Evolutionary conservation across 352 stramenopile genomes (phyloP).

Genomic region (Globisporangium nunn): DNA sequence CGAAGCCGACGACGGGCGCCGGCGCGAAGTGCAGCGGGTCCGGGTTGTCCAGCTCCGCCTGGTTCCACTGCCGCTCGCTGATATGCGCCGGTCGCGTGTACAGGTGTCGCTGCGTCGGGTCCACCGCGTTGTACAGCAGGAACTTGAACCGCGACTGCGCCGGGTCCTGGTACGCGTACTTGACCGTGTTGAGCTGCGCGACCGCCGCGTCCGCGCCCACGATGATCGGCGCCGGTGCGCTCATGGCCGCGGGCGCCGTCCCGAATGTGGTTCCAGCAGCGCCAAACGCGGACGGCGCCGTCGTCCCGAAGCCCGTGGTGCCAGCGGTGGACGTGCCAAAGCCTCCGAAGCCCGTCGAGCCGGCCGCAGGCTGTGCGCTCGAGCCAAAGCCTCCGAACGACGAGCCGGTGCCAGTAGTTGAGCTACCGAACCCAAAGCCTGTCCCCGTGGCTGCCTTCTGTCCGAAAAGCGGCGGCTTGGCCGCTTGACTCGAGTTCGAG

Average conservation of each 20-base stretch:
- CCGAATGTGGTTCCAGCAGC: conserved; percentile 21
- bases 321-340: conserved; percentile 22
- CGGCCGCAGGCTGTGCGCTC: conserved; percentile 1
- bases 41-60: conserved; percentile 82
- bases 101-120: conserved; percentile 72
- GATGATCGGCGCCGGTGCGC: conserved; percentile 61
- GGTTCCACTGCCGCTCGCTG: conserved; percentile 80
- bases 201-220: conserved; percentile 66
- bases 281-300: conserved; percentile 2
- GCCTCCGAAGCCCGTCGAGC: conserved; percentile 21
- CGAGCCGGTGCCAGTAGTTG: conserved; percentile 16
- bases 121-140: conserved; percentile 85
- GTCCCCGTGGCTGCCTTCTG: conserved; percentile 20
- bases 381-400: conserved; percentile 24
- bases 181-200: conserved; percentile 74
- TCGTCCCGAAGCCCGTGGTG: neutral
- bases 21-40: conserved; percentile 76
- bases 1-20: conserved; percentile 70
- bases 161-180: conserved; percentile 78
- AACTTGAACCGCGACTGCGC: conserved; percentile 86
- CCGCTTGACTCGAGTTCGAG: conserved; percentile 8
- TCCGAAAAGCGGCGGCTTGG: conserved; percentile 48
- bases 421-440: conserved; percentile 27
- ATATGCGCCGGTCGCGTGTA: conserved; percentile 77
- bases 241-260: conserved; percentile 24